phyloP scores from a whole-genome alignment of 495 filamentous ascomycete genomes.

The Mytilinidion resinicola region DNA sequence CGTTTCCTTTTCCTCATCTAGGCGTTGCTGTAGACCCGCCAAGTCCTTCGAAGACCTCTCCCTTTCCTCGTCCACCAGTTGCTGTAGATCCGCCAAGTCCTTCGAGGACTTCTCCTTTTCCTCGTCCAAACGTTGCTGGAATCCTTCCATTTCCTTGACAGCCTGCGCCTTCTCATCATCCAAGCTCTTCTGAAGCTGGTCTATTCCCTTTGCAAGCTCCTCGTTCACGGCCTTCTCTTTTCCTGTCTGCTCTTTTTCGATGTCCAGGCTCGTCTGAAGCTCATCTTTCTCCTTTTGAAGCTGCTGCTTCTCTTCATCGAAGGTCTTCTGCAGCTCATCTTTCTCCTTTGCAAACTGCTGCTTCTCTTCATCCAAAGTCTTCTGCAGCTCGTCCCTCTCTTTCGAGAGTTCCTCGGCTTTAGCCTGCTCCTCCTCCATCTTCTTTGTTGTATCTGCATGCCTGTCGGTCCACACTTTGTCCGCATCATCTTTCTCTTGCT shows the following conservation, averaged over 20 bases:
- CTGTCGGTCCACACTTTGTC: slow-evolving; percentile 38
- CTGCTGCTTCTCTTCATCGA: slow-evolving; percentile 41
- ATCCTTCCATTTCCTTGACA: too few species aligned
- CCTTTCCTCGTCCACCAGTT: too few species aligned
- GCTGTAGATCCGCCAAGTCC: too few species aligned
- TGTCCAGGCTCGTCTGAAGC: slow-evolving; percentile 40
- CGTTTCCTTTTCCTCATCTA: too few species aligned
- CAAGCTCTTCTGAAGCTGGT: too few species aligned
- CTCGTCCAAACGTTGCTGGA: too few species aligned
- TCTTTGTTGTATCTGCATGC: slow-evolving; percentile 36
- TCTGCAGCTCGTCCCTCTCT: slow-evolving; percentile 24
- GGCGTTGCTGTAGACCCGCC: too few species aligned
- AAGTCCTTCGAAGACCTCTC: too few species aligned
- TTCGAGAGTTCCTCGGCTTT: slow-evolving; percentile 33
- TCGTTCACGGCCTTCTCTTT: too few species aligned
- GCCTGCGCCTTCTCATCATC: too few species aligned
- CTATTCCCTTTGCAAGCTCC: too few species aligned
- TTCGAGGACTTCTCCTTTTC: too few species aligned
- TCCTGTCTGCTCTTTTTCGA: slow-evolving; percentile 37
- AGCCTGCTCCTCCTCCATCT: slow-evolving; percentile 35
- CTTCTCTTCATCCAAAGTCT: slow-evolving; percentile 33
- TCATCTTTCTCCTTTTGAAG: slow-evolving; percentile 45
- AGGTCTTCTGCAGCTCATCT: slow-evolving; percentile 38
- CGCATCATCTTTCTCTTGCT: slow-evolving; percentile 27
- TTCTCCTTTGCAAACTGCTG: slow-evolving; percentile 23